These are phyloP conservation scores for Nemania sp. DNA, from an alignment of 2,329 filamentous ascomycete genomes.

Conservation along the genomic window DNA sequence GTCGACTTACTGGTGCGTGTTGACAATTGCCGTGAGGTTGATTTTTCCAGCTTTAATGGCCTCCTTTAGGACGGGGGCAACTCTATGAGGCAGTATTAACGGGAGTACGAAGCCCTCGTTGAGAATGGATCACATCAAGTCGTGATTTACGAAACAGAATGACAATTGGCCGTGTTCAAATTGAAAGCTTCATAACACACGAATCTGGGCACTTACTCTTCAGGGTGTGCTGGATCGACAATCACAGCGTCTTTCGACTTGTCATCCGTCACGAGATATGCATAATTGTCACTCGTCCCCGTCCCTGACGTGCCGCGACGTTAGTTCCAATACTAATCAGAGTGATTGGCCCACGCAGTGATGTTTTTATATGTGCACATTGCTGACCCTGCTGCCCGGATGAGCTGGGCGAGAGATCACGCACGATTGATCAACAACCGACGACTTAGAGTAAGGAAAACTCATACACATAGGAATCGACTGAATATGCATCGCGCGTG, in stretches of 20 bases:
- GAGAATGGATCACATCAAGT: neutral
- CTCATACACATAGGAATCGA: conserved; percentile 85
- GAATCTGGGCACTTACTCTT: conserved; percentile 59
- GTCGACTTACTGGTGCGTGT: conserved; percentile 88
- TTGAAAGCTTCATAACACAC: neutral
- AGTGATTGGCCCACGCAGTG: neutral
- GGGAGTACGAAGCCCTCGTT: neutral
- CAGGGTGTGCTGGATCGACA: conserved; percentile 78
- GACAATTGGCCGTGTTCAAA: neutral
- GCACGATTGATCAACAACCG: too few species aligned
- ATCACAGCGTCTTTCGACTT: conserved; percentile 77
- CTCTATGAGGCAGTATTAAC: conserved; percentile 46
- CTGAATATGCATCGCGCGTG: conserved; percentile 77
- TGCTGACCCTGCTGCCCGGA: too few species aligned
- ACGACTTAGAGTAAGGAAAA: too few species aligned
- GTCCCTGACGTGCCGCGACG: conserved; percentile 57
- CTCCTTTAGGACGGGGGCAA: conserved; percentile 69
- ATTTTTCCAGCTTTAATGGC: conserved; percentile 72
- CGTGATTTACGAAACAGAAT: neutral
- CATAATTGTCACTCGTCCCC: conserved; percentile 80
- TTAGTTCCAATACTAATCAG: conserved; percentile 9
- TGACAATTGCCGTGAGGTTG: conserved; percentile 86
- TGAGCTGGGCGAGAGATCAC: too few species aligned
- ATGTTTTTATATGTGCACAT: neutral
- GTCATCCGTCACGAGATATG: conserved; percentile 79